Conservation (phyloP, 2,329 filamentous ascomycete genomes). For the Akanthomyces lecanii region DNA sequence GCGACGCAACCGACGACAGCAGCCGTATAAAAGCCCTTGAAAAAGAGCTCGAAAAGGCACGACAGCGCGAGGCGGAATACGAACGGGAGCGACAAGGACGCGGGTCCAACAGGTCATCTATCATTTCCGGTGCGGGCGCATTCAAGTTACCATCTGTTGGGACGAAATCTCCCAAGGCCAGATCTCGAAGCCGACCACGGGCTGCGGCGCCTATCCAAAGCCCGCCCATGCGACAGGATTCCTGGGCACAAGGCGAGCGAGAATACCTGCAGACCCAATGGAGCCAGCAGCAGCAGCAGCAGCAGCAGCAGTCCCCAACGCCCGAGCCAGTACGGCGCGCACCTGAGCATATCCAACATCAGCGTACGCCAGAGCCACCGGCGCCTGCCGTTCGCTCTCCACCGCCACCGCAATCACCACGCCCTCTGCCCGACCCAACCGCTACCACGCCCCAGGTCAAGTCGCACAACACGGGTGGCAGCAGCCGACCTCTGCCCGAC, state of each 20-base stretch:
- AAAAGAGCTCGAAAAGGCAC: constrained; percentile 58
- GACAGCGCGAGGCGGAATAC: constrained; percentile 60
- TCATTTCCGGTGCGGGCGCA: neutral
- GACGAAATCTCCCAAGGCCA: constrained; percentile 26
- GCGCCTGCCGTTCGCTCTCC: constrained; percentile 18
- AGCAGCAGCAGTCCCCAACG: constrained; percentile 22
- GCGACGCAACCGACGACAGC: constrained; percentile 43
- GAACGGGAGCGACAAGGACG: constrained; percentile 53
- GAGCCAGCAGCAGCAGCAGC: constrained; percentile 40
- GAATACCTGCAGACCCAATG: constrained; percentile 57
- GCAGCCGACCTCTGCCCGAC: constrained; percentile 49
- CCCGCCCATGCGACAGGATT: constrained; percentile 53
- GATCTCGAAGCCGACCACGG: constrained; percentile 40
- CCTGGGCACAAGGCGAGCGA: constrained; percentile 62
- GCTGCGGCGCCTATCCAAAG: constrained; percentile 27
- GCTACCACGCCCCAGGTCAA: constrained; percentile 28
- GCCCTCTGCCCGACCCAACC: constrained; percentile 42
- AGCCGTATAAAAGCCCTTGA: constrained; percentile 78
- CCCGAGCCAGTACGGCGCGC: constrained; percentile 24
- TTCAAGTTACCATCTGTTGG: constrained; percentile 1
- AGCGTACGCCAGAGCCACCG: constrained; percentile 9
- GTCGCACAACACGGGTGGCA: constrained; percentile 35
- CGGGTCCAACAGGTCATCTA: constrained; percentile 25
- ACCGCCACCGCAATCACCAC: constrained; percentile 29
- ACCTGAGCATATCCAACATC: constrained; percentile 16